phyloP scores from a whole-genome alignment of 2,329 filamentous ascomycete species.

The Epichloe bromicola region DNA sequence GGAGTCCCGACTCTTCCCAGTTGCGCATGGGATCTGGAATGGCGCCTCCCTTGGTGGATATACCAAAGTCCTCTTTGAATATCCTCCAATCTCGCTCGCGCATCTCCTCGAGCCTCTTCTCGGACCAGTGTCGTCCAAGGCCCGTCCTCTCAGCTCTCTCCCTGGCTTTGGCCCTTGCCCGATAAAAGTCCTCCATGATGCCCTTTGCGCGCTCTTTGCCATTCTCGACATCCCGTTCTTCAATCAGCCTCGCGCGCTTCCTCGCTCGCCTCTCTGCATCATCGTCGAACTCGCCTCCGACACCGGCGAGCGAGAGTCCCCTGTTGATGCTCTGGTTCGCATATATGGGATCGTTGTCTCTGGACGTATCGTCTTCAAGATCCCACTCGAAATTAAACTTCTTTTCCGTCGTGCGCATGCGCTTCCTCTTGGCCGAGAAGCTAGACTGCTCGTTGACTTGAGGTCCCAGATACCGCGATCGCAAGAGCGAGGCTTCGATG shows the following conservation, averaged over 20 bases:
- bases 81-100: constrained; percentile 97
- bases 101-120: constrained; percentile 89
- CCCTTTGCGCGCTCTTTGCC: constrained; percentile 65
- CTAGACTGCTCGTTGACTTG: constrained; percentile 71
- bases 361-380: constrained; percentile 70
- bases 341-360: constrained; percentile 64
- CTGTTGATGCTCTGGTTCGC: constrained; percentile 18
- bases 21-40: constrained; percentile 95
- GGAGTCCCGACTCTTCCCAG: constrained; percentile 77
- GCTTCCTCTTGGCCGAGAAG: constrained; percentile 93
- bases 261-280: constrained; percentile 40
- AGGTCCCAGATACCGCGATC: constrained; percentile 81
- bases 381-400: constrained; percentile 99
- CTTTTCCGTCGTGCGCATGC: constrained; percentile 80
- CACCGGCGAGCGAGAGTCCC: constrained; percentile 31
- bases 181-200: constrained; percentile 70
- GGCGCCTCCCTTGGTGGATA: constrained; percentile 79
- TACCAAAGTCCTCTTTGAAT: constrained; percentile 98
- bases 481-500: constrained; percentile 60
- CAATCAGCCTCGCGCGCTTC: constrained; percentile 55
- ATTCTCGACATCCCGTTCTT: constrained; percentile 61
- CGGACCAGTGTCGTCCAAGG: constrained; percentile 88
- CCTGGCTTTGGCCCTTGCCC: constrained; percentile 46
- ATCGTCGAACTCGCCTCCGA: constrained; percentile 38
- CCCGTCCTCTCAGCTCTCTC: constrained; percentile 62